Conservation (phyloP, 2,329 filamentous ascomycete genomes). For the Colletotrichum gigasporum region DNA sequence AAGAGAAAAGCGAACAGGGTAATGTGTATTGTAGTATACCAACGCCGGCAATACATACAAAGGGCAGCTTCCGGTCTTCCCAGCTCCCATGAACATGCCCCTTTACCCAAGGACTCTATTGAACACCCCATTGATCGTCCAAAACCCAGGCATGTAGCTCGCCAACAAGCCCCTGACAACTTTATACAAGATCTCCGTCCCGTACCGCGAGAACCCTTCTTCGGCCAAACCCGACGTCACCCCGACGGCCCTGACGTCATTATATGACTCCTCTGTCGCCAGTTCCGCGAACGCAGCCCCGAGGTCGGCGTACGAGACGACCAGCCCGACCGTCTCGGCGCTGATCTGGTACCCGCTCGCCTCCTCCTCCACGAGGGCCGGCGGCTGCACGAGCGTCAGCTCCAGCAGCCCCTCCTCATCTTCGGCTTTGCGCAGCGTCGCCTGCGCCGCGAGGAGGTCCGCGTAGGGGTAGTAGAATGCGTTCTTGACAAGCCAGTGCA, state of each 20-base stretch:
- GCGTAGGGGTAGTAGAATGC: slow-evolving; percentile 25
- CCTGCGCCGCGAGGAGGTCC: slow-evolving; percentile 16
- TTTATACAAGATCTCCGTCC: neutral
- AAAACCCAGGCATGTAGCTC: slow-evolving; percentile 15
- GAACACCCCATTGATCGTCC: neutral
- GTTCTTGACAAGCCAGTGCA: slow-evolving; percentile 8
- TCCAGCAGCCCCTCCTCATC: neutral
- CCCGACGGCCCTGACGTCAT: neutral
- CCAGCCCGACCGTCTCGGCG: neutral
- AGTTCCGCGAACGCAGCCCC: slow-evolving; percentile 22
- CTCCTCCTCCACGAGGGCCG: slow-evolving; percentile 18
- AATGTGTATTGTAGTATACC: neutral
- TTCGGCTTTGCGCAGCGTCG: neutral
- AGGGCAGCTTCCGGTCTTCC: too few species aligned
- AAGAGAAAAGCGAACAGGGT: neutral
- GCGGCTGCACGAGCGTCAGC: slow-evolving; percentile 16
- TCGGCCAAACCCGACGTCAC: neutral
- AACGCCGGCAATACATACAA: neutral
- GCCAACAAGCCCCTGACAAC: slow-evolving; percentile 13
- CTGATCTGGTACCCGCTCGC: slow-evolving; percentile 12
- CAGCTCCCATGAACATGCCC: neutral
- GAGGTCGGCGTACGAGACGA: slow-evolving; percentile 13
- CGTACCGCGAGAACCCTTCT: slow-evolving; percentile 8
- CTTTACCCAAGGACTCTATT: neutral
- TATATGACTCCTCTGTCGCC: slow-evolving; percentile 2